Conservation (phyloP, 2,329 filamentous ascomycete genomes). For the Diaporthe helianthi region DNA sequence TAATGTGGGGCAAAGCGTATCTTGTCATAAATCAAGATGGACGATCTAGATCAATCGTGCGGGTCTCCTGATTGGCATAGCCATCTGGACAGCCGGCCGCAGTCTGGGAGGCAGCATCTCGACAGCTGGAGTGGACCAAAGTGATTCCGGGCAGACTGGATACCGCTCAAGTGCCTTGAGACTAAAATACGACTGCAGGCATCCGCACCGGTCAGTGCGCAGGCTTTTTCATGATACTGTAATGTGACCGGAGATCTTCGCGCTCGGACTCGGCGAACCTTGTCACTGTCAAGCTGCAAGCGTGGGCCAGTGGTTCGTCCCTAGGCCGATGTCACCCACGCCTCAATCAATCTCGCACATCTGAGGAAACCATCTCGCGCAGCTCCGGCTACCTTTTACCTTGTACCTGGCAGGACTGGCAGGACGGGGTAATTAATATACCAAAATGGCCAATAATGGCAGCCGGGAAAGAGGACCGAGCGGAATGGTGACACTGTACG, state of each 20-base stretch:
- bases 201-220: constrained; percentile 2
- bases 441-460: background rate
- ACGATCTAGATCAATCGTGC: background rate
- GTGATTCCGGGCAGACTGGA: background rate
- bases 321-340: constrained; percentile 7
- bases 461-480: constrained; percentile 8
- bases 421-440: too few species aligned
- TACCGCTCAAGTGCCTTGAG: background rate
- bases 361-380: background rate
- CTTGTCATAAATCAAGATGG: background rate
- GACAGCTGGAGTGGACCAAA: background rate
- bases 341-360: constrained; percentile 8
- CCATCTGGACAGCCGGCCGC: too few species aligned
- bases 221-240: background rate
- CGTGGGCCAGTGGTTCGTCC: constrained; percentile 19
- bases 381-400: background rate
- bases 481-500: background rate
- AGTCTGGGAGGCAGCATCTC: background rate
- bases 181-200: constrained; percentile 9
- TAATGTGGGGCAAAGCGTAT: background rate
- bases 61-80: background rate
- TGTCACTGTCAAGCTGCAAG: constrained; percentile 4
- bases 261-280: constrained; percentile 14
- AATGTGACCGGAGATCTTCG: constrained; percentile 15
- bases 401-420: too few species aligned